Base-by-base conservation (phyloP, 192 early-diverging fungal genomes). In the Coemansia sp. region DNA sequence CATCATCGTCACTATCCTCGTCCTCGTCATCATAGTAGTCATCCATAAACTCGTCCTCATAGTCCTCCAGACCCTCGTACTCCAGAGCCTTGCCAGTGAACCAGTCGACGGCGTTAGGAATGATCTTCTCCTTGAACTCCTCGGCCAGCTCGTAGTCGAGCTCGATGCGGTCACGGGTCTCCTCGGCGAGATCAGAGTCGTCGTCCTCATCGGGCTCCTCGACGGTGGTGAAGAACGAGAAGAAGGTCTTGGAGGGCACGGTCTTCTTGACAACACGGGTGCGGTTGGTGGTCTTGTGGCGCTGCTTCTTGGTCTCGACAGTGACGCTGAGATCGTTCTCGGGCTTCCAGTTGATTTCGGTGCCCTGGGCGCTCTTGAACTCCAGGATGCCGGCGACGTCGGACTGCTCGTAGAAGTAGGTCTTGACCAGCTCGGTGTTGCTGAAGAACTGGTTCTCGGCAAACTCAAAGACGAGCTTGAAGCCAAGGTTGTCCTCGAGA, bases 251-350 rank as follows among this genome's bases (percentile, higher is more conserved):
- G 33, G 92, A 87, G 25, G 94, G 96, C 33, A 98, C 94, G 34
- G 94, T 95, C 71, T 91, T 93, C 89, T 97, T 99, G 76, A 98
- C 92, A 32, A 95, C 89, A 48, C 97, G 94, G 45, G 94, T 96
- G 88, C 97, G 94, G 89, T 98, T 99, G 66, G 95, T 95, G 61
- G 89, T 90, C 88, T 96, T 97, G 86, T 97, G 94, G 60, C 96
- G 93, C 87, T 99, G 97, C 84, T 95, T 98, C 88, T 95, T 96
- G 80, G 94, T 91, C 85, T 99, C 96, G 61, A 97, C 84, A 14
- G 87, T 94, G 57, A 97, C 89, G 64, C 90, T 91, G 49, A 99
- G 87, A 80, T 98, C 90, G 86, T 97, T 93, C 73, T 90, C 95
- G 64, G 96, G 93, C 84, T 98, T 98, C 97, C 97, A 99, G 52